These are phyloP conservation scores for peach (Prunus persica) DNA, from an alignment of 306 rosid species.

Conservation along the genomic window DNA sequence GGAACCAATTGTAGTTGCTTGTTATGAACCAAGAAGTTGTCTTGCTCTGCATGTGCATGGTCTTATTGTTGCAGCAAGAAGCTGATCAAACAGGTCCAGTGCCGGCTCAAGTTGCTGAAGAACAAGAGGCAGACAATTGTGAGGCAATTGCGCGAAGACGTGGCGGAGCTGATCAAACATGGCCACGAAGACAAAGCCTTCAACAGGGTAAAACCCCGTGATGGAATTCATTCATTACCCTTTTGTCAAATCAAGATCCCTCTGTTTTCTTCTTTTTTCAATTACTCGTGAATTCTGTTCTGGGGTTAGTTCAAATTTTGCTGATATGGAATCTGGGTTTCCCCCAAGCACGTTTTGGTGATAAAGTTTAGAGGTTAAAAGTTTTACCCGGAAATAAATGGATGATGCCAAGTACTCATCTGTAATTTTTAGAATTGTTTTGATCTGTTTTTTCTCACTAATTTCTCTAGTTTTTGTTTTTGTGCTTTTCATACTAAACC, in stretches of 20 bases:
- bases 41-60: neutral
- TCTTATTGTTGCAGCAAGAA: constrained; percentile 51
- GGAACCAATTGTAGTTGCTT: neutral
- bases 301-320: neutral
- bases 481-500: neutral
- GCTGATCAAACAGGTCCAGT: constrained; percentile 45
- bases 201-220: constrained; percentile 39
- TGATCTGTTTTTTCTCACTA: neutral
- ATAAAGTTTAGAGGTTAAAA: neutral
- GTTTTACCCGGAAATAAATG: neutral
- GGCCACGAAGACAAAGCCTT: constrained; percentile 58
- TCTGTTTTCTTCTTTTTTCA: neutral
- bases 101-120: constrained; percentile 57
- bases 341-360: neutral
- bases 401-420: neutral
- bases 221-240: neutral
- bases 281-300: neutral
- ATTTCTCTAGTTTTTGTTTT: neutral
- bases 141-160: constrained; percentile 51
- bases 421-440: neutral
- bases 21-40: neutral
- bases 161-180: constrained; percentile 43
- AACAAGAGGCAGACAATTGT: constrained; percentile 54
- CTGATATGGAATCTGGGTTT: neutral
- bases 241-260: neutral